Percentiles rank a stretch among this genome's conserved stretches.
phyloP scores from a whole-genome alignment of 306 rosid species.

The Fragaria iinumae region DNA sequence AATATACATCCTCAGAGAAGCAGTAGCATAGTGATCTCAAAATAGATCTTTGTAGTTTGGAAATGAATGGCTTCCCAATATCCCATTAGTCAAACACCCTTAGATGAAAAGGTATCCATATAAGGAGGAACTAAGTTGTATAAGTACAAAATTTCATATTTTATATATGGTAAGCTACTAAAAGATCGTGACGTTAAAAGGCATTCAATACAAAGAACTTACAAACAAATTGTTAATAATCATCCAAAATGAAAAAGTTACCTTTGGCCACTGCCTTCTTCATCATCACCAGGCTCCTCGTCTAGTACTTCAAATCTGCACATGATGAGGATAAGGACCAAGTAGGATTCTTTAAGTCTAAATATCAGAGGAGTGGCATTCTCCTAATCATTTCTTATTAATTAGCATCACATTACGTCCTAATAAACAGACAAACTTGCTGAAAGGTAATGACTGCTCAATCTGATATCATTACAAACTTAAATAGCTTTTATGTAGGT shows the following conservation, averaged over 20 bases:
- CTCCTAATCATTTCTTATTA: background rate
- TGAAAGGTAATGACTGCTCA: conserved; percentile 5
- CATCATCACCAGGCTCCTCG: conserved; percentile 98
- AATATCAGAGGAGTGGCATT: background rate
- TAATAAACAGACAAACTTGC: background rate
- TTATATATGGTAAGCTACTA: background rate
- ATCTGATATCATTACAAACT: background rate
- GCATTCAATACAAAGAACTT: background rate
- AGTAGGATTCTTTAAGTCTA: conserved; percentile 8
- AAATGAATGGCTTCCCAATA: background rate
- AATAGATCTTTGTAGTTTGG: background rate
- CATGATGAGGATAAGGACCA: background rate
- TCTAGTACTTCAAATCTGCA: conserved; percentile 92
- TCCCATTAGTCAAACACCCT: background rate
- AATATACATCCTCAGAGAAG: background rate
- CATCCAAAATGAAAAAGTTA: conserved; percentile 21
- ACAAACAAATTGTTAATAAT: background rate
- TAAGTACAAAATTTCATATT: background rate
- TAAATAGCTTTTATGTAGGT: background rate
- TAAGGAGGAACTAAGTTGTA: background rate
- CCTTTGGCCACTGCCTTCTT: conserved; percentile 83
- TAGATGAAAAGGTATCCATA: background rate
- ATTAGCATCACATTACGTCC: background rate
- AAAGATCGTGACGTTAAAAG: background rate
- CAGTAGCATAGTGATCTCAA: background rate